Conservation (phyloP, 2,329 filamentous ascomycete genomes). For the Shiraia sp. region DNA sequence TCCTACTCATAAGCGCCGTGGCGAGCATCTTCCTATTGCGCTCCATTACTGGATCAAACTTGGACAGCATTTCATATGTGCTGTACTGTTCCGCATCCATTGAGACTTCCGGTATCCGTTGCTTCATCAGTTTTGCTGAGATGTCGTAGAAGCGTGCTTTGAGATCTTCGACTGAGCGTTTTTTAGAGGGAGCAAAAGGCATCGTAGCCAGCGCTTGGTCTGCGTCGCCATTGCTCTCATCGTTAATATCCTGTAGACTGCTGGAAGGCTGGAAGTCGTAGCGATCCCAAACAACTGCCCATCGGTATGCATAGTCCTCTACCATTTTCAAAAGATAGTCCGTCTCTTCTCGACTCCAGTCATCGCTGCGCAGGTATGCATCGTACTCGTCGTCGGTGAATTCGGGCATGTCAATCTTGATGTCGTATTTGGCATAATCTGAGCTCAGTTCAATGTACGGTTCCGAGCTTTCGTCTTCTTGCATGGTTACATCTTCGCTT, state of each 20-base stretch:
- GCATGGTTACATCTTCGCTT: conserved; percentile 37
- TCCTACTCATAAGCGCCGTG: conserved; percentile 74
- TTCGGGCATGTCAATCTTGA: conserved; percentile 73
- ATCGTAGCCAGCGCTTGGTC: conserved; percentile 34
- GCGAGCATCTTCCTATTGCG: conserved; percentile 82
- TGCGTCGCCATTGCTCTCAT: conserved; percentile 23
- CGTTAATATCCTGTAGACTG: conserved; percentile 21
- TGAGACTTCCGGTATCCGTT: conserved; percentile 45
- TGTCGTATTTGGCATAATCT: conserved; percentile 84
- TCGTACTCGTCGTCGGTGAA: conserved; percentile 90
- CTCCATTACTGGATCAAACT: conserved; percentile 83
- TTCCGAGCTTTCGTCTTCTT: conserved; percentile 39
- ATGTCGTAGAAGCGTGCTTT: conserved; percentile 91
- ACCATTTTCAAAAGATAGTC: conserved; percentile 82
- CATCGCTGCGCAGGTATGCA: conserved; percentile 68
- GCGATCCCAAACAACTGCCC: conserved; percentile 89
- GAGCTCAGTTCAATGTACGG: conserved; percentile 53
- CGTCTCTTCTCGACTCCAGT: conserved; percentile 93
- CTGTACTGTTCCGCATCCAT: conserved; percentile 86
- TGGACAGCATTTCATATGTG: conserved; percentile 82
- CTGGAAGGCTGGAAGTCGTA: conserved; percentile 70
- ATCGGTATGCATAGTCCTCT: conserved; percentile 81
- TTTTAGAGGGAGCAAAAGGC: conserved; percentile 50
- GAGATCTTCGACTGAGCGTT: conserved; percentile 81
- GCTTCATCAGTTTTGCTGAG: conserved; percentile 57